Evolutionary conservation across 73 alveolate genomes (phyloP).

Genomic region (Paramecium biaurelia): DNA sequence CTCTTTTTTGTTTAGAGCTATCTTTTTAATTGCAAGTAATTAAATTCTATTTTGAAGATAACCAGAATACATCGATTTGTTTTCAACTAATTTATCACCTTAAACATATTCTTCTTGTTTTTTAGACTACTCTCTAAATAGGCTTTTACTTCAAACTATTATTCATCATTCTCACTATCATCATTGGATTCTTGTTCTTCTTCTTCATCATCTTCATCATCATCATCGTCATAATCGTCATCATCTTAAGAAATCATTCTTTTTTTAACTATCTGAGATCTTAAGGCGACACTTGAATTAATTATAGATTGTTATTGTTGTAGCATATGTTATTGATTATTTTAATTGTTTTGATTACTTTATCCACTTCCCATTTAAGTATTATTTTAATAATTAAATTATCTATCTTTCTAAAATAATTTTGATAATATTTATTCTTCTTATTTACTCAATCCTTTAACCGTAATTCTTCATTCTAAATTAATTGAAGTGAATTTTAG

Average conservation of each 20-base stretch:
- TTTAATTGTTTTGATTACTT: neutral
- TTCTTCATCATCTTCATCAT: neutral
- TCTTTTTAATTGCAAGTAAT: neutral
- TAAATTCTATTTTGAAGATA: neutral
- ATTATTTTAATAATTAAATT: neutral
- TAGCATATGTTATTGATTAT: too few relatives aligned
- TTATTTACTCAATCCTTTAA: neutral
- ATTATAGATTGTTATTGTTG: neutral
- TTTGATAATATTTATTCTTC: neutral
- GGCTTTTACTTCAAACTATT: neutral
- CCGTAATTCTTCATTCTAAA: neutral
- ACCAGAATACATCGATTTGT: neutral
- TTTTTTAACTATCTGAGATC: neutral
- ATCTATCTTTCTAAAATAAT: neutral
- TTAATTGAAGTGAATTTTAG: too few relatives aligned
- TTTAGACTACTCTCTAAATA: conserved; percentile 4
- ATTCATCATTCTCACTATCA: neutral
- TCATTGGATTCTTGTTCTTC: neutral
- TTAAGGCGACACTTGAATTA: neutral
- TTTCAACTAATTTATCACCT: neutral
- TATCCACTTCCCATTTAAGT: neutral
- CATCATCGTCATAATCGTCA: neutral
- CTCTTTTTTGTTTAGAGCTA: neutral
- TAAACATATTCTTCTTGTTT: neutral
- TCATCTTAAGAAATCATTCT: neutral